phyloP scores from a whole-genome alignment of 1,284 basidiomycete species.

The Gastroboletus turbinatus region DNA sequence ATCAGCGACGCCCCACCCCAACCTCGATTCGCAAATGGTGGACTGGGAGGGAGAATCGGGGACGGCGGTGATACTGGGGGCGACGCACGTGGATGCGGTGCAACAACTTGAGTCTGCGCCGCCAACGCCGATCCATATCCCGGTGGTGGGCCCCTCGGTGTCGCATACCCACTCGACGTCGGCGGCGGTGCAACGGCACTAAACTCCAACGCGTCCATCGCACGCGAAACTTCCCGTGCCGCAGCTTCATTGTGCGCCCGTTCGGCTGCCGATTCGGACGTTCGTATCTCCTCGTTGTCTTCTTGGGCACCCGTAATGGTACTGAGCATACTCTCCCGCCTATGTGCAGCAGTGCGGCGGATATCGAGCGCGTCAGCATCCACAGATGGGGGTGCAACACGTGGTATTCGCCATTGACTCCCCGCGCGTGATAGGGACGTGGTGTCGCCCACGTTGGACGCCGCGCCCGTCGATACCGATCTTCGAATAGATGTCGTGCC shows the following conservation, averaged over 20 bases:
- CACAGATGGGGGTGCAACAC: constrained; percentile 30
- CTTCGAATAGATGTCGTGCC: constrained; percentile 3
- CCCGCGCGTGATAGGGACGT: constrained; percentile 15
- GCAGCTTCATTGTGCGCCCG: constrained; percentile 58
- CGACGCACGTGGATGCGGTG: background rate
- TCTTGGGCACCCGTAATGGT: background rate
- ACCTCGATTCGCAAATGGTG: constrained; percentile 29
- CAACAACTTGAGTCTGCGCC: constrained; percentile 6
- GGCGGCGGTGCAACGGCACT: constrained; percentile 35
- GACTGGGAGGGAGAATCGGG: constrained; percentile 31
- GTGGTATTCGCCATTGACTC: constrained; percentile 29
- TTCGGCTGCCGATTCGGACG: constrained; percentile 34
- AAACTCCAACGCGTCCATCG: constrained; percentile 57
- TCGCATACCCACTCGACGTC: constrained; percentile 14
- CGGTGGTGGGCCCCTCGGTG: constrained; percentile 22
- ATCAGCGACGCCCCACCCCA: background rate
- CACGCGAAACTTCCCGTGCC: constrained; percentile 63
- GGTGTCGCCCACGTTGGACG: background rate
- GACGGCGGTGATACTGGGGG: constrained; percentile 19
- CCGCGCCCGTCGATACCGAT: constrained; percentile 13
- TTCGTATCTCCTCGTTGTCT: constrained; percentile 12
- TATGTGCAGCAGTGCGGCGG: background rate
- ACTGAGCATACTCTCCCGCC: background rate
- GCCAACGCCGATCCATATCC: constrained; percentile 16
- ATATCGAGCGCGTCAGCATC: constrained; percentile 11